Evolutionary conservation across 2,329 filamentous ascomycete genomes (phyloP), one percentile per base, ranked within the genome.

Genomic region (Calycina herbarum): DNA sequence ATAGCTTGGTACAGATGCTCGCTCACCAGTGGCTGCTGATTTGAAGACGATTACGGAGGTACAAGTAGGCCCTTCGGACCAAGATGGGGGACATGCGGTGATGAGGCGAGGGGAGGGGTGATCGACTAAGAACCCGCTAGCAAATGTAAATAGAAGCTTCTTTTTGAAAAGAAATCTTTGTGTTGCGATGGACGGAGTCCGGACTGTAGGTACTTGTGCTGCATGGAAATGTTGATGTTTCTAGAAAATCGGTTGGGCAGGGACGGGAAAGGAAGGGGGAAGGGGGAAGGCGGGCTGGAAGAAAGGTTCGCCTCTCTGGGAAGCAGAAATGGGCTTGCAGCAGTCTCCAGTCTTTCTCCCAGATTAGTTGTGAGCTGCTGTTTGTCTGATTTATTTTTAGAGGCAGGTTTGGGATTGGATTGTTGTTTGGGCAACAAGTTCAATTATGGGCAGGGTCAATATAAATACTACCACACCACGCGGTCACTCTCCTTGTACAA

Each of bases 181-280:
- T 51, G 45, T 24, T 27, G 45, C 20, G n/a, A 24, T 24, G 20
- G n/a, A 10, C 10, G n/a, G 10, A 20, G 20, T 20, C 20, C 20
- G 20, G 20, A 20, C 20, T 20, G 20, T 20, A 20, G 20, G 20
- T 48, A 10, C n/a, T 24, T 48, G 42, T 48, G 42, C 17, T 48
- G 24, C 20, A 24, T 51, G 45, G 20, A 13, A 15, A 24, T 13
- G 20, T 24, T 54, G 48, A 27, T 54, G 20, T 54, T 54, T 54
- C 17, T 54, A 10, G 20, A 24, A n/a, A 54, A 54, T 54, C 48
- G 48, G 48, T 54, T 54, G 48, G 48, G 48, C 48, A 51, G 48
- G 13, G 8, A 24, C 48, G 48, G 45, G 48, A 27, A 51, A n/a
- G n/a, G 48, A 54, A 24, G 7, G n/a, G 42, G 24, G n/a, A 20